Percentiles rank a stretch among this genome's conserved stretches.
Conservation (phyloP, 495 filamentous ascomycete species). For the Clohesyomyces aquaticus region DNA sequence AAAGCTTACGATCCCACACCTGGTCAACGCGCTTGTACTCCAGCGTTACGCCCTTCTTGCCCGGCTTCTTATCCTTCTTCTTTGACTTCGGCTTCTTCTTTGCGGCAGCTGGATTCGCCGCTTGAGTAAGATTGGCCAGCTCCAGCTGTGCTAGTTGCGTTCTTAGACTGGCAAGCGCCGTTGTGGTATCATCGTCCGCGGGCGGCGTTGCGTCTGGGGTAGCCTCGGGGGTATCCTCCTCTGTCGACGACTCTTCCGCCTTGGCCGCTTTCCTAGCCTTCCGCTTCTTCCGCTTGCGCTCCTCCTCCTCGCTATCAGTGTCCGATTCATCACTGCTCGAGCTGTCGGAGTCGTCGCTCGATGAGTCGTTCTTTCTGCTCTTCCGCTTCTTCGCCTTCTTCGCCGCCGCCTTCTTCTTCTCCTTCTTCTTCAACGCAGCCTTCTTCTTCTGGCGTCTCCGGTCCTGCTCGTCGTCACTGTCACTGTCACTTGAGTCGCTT, state of each 20-base stretch:
- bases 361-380: slow-evolving; percentile 23
- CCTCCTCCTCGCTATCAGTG: slow-evolving; percentile 28
- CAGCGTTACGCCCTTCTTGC: slow-evolving; percentile 54
- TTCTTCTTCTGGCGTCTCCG: slow-evolving; percentile 20
- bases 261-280: slow-evolving; percentile 17
- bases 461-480: not conserved
- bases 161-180: not conserved
- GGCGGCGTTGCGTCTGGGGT: not conserved
- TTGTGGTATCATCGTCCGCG: not conserved
- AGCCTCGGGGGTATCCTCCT: not conserved
- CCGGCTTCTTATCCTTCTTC: slow-evolving; percentile 22
- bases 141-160: not conserved
- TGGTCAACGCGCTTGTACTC: slow-evolving; percentile 89
- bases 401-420: slow-evolving; percentile 22
- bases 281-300: slow-evolving; percentile 13
- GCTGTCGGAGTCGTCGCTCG: slow-evolving; percentile 8
- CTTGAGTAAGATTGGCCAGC: not conserved
- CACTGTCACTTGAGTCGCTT: slow-evolving; percentile 6
- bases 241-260: slow-evolving; percentile 10
- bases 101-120: not conserved
- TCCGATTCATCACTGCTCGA: slow-evolving; percentile 15
- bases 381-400: slow-evolving; percentile 37
- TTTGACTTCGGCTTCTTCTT: slow-evolving; percentile 16
- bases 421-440: slow-evolving; percentile 25
- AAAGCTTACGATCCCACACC: slow-evolving; percentile 53